phyloP scores from a whole-genome alignment of 495 filamentous ascomycete genomes.

The Aspergillus coremiiformis region DNA sequence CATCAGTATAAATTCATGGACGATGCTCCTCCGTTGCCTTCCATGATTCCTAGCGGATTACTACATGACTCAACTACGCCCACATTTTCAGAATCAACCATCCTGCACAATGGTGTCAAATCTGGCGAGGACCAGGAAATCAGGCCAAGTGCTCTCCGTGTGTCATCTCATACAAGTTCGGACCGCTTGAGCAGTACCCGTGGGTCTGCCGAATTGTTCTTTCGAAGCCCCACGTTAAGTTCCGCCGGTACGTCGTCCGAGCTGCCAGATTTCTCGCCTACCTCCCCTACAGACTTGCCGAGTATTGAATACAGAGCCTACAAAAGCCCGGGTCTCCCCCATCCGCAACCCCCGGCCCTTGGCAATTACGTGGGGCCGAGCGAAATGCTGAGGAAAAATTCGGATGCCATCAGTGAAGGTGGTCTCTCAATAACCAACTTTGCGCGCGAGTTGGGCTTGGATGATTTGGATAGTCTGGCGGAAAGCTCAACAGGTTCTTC shows the following conservation, averaged over 20 bases:
- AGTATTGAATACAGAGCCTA: conserved; percentile 18
- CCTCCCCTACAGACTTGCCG: conserved; percentile 6
- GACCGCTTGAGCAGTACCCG: conserved; percentile 17
- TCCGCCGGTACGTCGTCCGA: conserved; percentile 10
- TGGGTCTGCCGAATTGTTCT: conserved; percentile 20
- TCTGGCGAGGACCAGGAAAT: conserved; percentile 6
- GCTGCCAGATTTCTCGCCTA: conserved; percentile 17
- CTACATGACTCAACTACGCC: conserved; percentile 16
- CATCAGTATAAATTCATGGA: conserved; percentile 28
- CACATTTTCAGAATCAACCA: conserved; percentile 17
- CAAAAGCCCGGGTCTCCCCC: conserved; percentile 7
- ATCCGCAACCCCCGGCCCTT: conserved; percentile 13
- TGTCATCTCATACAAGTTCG: conserved; percentile 16
- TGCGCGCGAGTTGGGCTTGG: conserved; percentile 34
- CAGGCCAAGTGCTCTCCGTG: conserved; percentile 4
- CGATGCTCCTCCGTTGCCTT: conserved; percentile 34
- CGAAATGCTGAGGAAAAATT: conserved; percentile 18
- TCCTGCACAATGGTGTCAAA: conserved; percentile 19
- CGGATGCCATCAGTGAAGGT: conserved; percentile 29
- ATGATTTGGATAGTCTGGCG: conserved; percentile 35
- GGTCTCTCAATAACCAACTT: conserved; percentile 34
- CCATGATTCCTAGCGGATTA: conserved; percentile 21
- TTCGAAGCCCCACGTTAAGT: conserved; percentile 16
- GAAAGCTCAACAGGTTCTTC: conserved; percentile 64
- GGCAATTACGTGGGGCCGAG: conserved; percentile 1